Base-by-base conservation (phyloP, 2,329 filamentous ascomycete species). In the Rhynchosporium secalis region DNA sequence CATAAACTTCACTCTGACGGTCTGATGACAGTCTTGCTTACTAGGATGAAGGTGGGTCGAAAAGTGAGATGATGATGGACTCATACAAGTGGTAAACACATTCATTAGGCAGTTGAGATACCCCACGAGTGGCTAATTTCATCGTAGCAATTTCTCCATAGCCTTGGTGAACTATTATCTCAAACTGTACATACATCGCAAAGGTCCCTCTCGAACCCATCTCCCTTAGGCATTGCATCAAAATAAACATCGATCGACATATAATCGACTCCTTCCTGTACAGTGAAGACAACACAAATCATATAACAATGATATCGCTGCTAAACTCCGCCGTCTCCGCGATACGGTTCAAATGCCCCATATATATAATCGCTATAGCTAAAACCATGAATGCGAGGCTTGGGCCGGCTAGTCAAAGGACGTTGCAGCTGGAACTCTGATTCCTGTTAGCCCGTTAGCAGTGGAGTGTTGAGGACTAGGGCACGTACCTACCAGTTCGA, bases 351-450 rank as follows among this genome's bases (percentile, higher is more conserved):
- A 57, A 8, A 56, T 57, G 36, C 26, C 60, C 60, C 28, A 46
- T 51, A 48, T 49, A 56, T 15, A 57, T 46, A 46, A 57, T 46
- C 33, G 46, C 46, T 41, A 61, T 28, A 46, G 49, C 52, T 7
- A 57, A 48, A 7, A 65, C 26, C 65, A 69, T 56, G 10, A 65
- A 61, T 10, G 63, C 29, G 9, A 69, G 41, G 59, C 65, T 67
- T 7, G 68, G 43, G 33, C 58, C 69, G 64, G 69, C 66, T 65
- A 70, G 69, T 71, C 70, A 72, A 7, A 70, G 45, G 57, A 71
- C 65, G 28, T 58, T 67, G 57, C 70, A 71, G 54, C 60, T 63
- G 20, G 69, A 70, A 28, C 61, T 64, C 28, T 62, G 56, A 46
- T 47, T 63, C 62, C 69, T 71, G 36, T 29, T 31, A 5, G 48